Evolutionary conservation across 1,284 basidiomycete species (phyloP), one percentile per base, ranked within the genome.

Genomic region (Cutaneotrichosporon mucoides): DNA sequence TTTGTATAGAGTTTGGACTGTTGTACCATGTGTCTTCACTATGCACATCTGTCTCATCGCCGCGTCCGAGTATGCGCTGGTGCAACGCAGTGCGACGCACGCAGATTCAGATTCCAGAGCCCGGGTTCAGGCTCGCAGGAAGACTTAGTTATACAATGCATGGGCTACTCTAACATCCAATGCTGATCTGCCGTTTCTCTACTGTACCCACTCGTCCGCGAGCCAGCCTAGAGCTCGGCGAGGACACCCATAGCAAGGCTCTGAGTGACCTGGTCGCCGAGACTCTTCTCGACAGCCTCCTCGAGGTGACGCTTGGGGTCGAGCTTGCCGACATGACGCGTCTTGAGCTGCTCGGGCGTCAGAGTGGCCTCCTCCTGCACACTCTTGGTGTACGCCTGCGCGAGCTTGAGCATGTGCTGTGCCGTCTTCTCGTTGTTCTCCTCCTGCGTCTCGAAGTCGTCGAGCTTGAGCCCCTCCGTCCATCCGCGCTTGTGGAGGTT

Each of bases 401-500:
- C 92, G 24, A 97, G 84, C 40, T 85, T 81, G 57, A 96, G 86
- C 93, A 97, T 97, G 56, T 89, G 86, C 92, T 94, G 92, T 80
- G 97, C 91, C 44, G 90, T 87, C 72, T 86, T 87, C 79, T 96
- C 92, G 72, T 96, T 96, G 38, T 81, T 81, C 76, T 89, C 85
- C 72, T 91, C 90, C 77, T 92, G 88, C 57, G 84, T 78, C 77
- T 89, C 85, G 79, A 96, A 96, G 79, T 97, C 92, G 57, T 86
- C 84, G 71, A 97, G 74, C 76, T 89, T 91, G 66, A 98, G 81
- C 3, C 93, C 94, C 77, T 97, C 92, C 7, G 94, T 97, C 93
- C 93, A 98, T 71, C 95, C 94, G 69, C 92, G 84, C 79, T 96
- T 97, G 81, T 97, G 94, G 70, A 98, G 80, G 77, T 97, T 97